Evolutionary conservation across 306 rosid genomes (phyloP).

Genomic region (Oxytropis ochrocephala): DNA sequence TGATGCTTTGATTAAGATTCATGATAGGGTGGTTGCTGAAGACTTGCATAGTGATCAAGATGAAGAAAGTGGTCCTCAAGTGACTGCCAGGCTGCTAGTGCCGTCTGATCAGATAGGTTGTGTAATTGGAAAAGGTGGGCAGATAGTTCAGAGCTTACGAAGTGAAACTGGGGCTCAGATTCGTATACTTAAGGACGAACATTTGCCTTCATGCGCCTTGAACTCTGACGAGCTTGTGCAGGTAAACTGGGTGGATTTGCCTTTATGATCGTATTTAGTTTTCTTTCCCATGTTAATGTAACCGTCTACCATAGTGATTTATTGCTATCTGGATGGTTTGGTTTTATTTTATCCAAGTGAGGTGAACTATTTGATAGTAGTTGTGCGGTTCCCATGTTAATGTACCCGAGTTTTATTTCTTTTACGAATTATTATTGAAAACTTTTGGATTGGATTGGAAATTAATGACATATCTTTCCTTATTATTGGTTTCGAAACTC

Average conservation of each 20-base stretch:
- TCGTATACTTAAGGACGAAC: constrained; percentile 92
- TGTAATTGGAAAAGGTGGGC: constrained; percentile 92
- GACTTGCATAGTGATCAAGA: constrained; percentile 73
- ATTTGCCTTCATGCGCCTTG: constrained; percentile 76
- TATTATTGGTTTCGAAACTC: constrained; percentile 22
- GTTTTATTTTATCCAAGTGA: neutral
- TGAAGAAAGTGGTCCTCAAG: constrained; percentile 56
- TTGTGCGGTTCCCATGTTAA: neutral
- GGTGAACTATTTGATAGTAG: too few species aligned
- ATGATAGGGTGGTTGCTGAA: constrained; percentile 88
- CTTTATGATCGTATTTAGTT: neutral
- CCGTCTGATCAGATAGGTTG: constrained; percentile 99
- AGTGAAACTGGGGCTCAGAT: constrained; percentile 89
- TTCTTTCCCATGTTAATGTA: neutral
- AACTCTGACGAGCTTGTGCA: constrained; percentile 90
- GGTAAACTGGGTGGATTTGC: constrained; percentile 35
- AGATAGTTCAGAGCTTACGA: constrained; percentile 76
- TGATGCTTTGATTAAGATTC: constrained; percentile 82
- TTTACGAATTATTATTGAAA: neutral
- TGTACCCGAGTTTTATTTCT: neutral
- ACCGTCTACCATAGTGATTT: neutral
- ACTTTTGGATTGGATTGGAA: neutral
- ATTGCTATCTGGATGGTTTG: constrained; percentile 4
- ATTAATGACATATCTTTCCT: neutral
- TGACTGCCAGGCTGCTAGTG: constrained; percentile 72